These are phyloP conservation scores for Solanum arcanum DNA, from an alignment of 257 asterid genomes.

Conservation along the genomic window DNA sequence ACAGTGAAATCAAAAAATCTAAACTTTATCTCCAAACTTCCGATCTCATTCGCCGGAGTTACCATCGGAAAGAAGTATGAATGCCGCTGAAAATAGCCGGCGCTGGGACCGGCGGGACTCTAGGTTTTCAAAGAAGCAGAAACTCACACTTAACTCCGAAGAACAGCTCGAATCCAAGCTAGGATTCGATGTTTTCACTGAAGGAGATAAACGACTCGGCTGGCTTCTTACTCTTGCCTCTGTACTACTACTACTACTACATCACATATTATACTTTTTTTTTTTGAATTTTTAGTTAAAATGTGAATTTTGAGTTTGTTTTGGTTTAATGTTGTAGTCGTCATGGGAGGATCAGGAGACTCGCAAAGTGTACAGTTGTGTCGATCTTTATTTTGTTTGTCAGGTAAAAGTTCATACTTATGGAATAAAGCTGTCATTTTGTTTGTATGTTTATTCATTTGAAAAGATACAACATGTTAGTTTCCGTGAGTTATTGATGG, in stretches of 20 bases:
- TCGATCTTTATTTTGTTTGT: conserved; percentile 89
- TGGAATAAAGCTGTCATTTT: not conserved
- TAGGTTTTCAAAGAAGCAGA: conserved; percentile 85
- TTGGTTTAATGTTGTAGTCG: conserved; percentile 29
- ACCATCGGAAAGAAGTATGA: not conserved
- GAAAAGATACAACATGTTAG: not conserved
- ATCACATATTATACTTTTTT: not conserved
- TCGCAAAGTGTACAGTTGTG: conserved; percentile 72
- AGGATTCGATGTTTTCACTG: conserved; percentile 70
- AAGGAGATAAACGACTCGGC: conserved; percentile 94
- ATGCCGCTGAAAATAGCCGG: conserved; percentile 50
- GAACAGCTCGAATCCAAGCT: conserved; percentile 92
- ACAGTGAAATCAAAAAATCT: not conserved
- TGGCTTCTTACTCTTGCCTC: conserved; percentile 91
- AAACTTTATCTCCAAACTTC: not conserved
- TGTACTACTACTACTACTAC: conserved; percentile 9
- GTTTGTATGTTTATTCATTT: not conserved
- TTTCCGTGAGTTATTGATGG: not conserved
- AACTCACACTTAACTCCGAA: conserved; percentile 66
- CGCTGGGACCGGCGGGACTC: conserved; percentile 59
- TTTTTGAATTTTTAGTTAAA: not conserved
- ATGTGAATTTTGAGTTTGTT: not conserved
- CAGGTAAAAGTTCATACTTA: conserved; percentile 34
- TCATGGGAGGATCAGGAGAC: conserved; percentile 95
- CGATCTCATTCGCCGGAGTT: not conserved